Conservation (phyloP, 108 stramenopile species). For the Nitzschia sp. region DNA sequence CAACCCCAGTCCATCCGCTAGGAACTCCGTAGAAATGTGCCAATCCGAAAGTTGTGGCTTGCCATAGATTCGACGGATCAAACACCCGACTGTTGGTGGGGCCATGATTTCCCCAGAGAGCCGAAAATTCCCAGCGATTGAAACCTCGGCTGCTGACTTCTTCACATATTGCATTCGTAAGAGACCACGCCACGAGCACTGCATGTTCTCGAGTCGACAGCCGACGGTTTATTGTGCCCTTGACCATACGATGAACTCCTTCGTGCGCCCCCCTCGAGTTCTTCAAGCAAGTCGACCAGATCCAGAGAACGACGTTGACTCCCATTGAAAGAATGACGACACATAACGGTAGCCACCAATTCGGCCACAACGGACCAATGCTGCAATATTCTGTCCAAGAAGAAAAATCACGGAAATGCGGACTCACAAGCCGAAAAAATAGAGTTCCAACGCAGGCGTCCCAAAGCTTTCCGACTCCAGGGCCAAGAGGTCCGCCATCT, state of each 20-base stretch:
- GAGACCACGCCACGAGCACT: slow-evolving; percentile 5
- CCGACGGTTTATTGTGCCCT: neutral
- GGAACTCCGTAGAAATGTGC: slow-evolving; percentile 40
- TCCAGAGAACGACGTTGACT: slow-evolving; percentile 29
- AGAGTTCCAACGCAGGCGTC: slow-evolving; percentile 3
- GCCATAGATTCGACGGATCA: slow-evolving; percentile 21
- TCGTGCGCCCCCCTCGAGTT: slow-evolving; percentile 15
- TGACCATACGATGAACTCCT: slow-evolving; percentile 23
- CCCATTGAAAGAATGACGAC: slow-evolving; percentile 5
- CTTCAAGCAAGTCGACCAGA: slow-evolving; percentile 17
- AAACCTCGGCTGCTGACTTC: slow-evolving; percentile 25
- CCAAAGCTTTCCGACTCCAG: slow-evolving; percentile 17
- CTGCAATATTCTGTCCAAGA: neutral
- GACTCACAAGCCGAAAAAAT: neutral
- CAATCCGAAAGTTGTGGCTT: slow-evolving; percentile 29
- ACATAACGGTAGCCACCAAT: slow-evolving; percentile 8
- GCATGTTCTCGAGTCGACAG: slow-evolving; percentile 10
- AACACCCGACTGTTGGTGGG: neutral
- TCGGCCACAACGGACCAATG: neutral
- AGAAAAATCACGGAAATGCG: neutral
- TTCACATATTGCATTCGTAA: slow-evolving; percentile 39
- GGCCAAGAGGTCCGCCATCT: slow-evolving; percentile 30
- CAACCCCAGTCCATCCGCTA: slow-evolving; percentile 30
- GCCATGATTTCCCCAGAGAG: neutral
- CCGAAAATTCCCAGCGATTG: slow-evolving; percentile 9